Evolutionary conservation across 1,139 yeast species (phyloP), one percentile per base, ranked within the genome.

Genomic region (Pichia sp.): DNA sequence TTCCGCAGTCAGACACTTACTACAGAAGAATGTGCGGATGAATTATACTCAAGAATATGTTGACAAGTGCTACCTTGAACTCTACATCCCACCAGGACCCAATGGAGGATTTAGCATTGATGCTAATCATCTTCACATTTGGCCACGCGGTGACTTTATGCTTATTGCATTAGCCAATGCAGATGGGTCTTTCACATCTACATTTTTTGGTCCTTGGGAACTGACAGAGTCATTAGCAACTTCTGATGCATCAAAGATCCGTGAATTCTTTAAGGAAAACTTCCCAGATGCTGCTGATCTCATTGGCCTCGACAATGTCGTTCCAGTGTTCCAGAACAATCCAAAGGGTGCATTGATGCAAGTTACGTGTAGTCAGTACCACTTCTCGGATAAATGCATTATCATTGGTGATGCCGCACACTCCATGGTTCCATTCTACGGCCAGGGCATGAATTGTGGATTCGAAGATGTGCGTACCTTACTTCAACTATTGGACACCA

Each of bases 401-500:
- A 62, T 88, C 6, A 63, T 88, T 24, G 96, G 96, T 4, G 96
- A 88, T 58, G 95, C 96, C 1, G 94, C 96, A 0, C 97, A 88
- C 58, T 78, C 93, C 13, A 87, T 87, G 96, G 96, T 88, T 5
- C 97, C 97, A 12, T 88, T 88, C 55, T 88, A 87, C 52, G 96
- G 96, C 7, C 97, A 88, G 57, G 97, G 97, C 3, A 82, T 88
- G 93, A 88, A 88, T 56, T 85, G 96, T 54, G 97, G 97, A 2
- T 82, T 88, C 54, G 96, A 88, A 58, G 96, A 88, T 51, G 87
- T 87, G 11, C 66, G 78, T 35, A 74, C 79, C 2, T 62, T 88
- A 38, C 63, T 82, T 64, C 67, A 70, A 28, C 56, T 76, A 13
- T 54, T 85, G 31, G 77, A 75, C 11, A 55, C 62, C 18, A 44